Evolutionary conservation across 305 asterid species (phyloP), one percentile per base, ranked within the genome.

Genomic region (Rubia peregrina): DNA sequence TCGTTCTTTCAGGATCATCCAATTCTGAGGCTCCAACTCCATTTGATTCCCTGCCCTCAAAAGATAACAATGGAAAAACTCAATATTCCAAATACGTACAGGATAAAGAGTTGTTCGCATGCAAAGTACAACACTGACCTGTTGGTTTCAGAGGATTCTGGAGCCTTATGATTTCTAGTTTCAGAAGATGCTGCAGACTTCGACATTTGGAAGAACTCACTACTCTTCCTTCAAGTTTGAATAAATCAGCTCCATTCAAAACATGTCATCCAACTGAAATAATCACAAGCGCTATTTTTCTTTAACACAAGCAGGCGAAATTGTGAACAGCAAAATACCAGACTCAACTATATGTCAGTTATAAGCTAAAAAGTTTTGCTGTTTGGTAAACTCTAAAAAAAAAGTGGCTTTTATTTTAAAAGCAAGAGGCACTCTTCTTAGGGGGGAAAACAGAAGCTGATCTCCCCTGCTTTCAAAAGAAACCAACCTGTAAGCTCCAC

Each of bases 1-100:
- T 71, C 12, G 88, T 81, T 78, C 78, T 84, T 71, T 89, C 85
- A 26, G 83, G 80, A 81, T 90, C 97, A 80, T 89, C 95, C 87
- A 80, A 75, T 82, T 86, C 93, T 68, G 78, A 74, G 77, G 74
- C 78, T 81, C 84, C 96, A 84, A 73, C 76, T 81, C 84, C 97
- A 84, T 87, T 84, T 80, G 89, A 62, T 73, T 83, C 90, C 84
- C 98, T 92, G 90, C 77, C 65, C 65, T 77, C 46, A 67, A 62
- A 70, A 30, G 77, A 46, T 64, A 71, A 57, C 43, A 60, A 24
- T 24, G 42, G 65, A 30, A 60, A 12, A n/a, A 60, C 9, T 60
- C 65, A 60, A 60, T 60, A 60, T 11, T 60, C 65, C 65, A 60
- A 30, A 59, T 60, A 60, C 11, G 8, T n/a, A 16, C 7, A 53